These are phyloP conservation scores for Solanum pimpinellifolium DNA, from an alignment of 257 asterid species.

Conservation along the genomic window DNA sequence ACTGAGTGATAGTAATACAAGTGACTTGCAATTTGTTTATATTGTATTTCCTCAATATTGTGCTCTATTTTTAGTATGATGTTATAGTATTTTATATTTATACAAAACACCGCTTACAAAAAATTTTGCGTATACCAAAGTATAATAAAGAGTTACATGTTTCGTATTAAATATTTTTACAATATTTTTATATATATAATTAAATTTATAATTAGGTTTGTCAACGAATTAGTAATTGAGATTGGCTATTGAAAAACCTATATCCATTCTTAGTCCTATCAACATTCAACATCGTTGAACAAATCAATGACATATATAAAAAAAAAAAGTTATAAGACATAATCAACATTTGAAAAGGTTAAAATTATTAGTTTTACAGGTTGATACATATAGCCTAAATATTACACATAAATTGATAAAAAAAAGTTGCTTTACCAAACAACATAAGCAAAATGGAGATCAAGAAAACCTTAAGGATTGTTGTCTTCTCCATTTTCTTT, in stretches of 20 bases:
- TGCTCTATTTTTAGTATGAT: neutral
- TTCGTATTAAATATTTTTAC: too few species aligned
- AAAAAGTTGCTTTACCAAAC: neutral
- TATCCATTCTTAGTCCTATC: neutral
- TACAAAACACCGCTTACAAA: neutral
- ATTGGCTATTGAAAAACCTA: neutral
- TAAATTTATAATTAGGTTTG: too few species aligned
- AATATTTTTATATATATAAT: too few species aligned
- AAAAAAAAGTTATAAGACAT: neutral
- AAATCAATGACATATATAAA: neutral
- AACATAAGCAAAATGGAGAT: neutral
- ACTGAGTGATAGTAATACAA: too few species aligned
- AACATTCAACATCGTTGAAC: too few species aligned
- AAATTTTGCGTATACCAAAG: too few species aligned
- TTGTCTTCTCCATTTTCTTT: neutral
- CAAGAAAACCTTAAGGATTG: neutral
- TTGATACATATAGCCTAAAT: neutral
- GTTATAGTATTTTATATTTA: neutral
- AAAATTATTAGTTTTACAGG: neutral
- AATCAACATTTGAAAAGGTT: neutral
- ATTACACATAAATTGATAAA: neutral
- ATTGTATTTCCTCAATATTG: too few species aligned
- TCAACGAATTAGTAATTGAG: neutral
- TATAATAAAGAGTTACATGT: too few species aligned
- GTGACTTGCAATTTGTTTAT: too few species aligned